Conservation (phyloP, 805 yeast species). For the Saturnispora dispora region DNA sequence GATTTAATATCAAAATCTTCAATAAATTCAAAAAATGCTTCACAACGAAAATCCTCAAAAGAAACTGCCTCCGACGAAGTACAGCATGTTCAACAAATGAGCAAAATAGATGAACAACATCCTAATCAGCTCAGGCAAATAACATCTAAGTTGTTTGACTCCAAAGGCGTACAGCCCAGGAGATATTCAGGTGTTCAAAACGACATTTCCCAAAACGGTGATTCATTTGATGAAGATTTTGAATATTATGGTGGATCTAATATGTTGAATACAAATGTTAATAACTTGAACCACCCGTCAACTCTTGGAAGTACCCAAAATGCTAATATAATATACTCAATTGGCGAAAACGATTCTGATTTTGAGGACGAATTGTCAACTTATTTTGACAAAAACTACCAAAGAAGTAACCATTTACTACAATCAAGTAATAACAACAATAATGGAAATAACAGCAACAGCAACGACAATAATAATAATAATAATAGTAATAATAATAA, state of each 20-base stretch:
- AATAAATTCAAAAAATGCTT: constrained; percentile 13
- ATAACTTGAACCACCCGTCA: not conserved
- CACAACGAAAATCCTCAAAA: constrained; percentile 9
- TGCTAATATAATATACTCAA: constrained; percentile 3
- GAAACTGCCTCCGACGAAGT: not conserved
- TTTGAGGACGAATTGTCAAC: constrained; percentile 20
- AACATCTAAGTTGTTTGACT: constrained; percentile 64
- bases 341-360: constrained; percentile 20
- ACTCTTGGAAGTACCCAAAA: not conserved
- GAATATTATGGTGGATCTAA: constrained; percentile 14
- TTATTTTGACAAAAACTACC: constrained; percentile 3
- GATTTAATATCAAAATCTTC: constrained; percentile 18
- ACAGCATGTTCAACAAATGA: constrained; percentile 4
- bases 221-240: constrained; percentile 44
- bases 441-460: not conserved
- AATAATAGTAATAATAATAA: not conserved
- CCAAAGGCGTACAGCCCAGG: constrained; percentile 62
- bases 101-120: constrained; percentile 5
- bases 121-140: constrained; percentile 36
- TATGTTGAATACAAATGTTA: constrained; percentile 1
- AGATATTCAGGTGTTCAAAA: constrained; percentile 51
- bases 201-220: constrained; percentile 32
- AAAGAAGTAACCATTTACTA: not conserved
- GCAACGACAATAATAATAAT: not conserved
- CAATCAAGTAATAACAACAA: not conserved